Evolutionary conservation across 1,284 basidiomycete species (phyloP).

Genomic region (Fomitopsis palustris): DNA sequence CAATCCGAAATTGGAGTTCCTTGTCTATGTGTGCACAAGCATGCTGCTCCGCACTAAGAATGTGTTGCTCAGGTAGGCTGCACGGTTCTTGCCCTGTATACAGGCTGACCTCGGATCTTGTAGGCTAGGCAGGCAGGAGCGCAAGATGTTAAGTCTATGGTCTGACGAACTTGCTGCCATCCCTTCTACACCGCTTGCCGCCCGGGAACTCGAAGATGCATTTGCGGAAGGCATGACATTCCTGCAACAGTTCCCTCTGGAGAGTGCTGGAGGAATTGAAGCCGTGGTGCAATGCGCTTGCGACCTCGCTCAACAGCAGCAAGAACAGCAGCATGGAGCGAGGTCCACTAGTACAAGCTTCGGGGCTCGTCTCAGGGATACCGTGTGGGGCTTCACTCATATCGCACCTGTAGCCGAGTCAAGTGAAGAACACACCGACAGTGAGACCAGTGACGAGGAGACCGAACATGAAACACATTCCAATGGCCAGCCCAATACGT

Average conservation of each 20-base stretch:
- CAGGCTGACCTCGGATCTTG: background rate
- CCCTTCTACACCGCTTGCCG: conserved; percentile 41
- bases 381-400: conserved; percentile 66
- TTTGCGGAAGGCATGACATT: conserved; percentile 65
- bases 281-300: conserved; percentile 62
- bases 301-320: conserved; percentile 53
- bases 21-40: conserved; percentile 64
- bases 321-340: conserved; percentile 29
- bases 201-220: conserved; percentile 57
- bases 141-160: conserved; percentile 52
- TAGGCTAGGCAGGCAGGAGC: conserved; percentile 52
- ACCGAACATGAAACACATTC: conserved; percentile 32
- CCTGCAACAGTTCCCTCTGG: conserved; percentile 60
- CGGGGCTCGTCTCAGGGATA: conserved; percentile 53
- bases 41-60: conserved; percentile 60
- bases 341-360: conserved; percentile 39
- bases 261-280: conserved; percentile 64
- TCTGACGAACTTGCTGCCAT: conserved; percentile 37
- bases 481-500: conserved; percentile 26
- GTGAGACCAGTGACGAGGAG: conserved; percentile 31
- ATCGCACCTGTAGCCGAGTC: conserved; percentile 30
- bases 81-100: background rate
- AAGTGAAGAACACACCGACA: conserved; percentile 29
- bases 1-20: conserved; percentile 62
- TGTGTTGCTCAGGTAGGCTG: conserved; percentile 51